Base-by-base conservation (phyloP, 2,329 filamentous ascomycete species). In the Botrytis byssoidea region DNA sequence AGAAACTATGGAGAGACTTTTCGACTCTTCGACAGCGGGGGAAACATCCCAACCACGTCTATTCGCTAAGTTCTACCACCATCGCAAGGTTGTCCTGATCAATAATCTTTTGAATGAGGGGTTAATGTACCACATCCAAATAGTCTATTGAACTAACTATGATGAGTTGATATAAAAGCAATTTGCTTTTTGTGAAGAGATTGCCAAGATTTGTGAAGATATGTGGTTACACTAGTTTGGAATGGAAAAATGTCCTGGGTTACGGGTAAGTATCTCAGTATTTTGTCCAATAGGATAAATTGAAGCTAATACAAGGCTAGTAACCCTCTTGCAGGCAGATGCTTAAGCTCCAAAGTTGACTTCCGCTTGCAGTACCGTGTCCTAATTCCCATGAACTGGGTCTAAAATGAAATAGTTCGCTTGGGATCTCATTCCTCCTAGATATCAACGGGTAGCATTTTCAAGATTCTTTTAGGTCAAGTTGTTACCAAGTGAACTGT, bases 1-100 rank as follows among this genome's bases (percentile, higher is more conserved):
- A 61, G 48, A 55, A 46, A 35, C 14, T n/a, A 44, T 35, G 37
- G 65, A 67, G 35, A 40, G 65, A 37, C 65, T 25, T 40, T n/a
- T 25, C 37, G 35, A 55, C n/a, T 18, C 51, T 51, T 55, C 35
- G 67, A 70, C 67, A 70, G 68, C 68, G 68, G 68, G 68, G 68
- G 40, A 63, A 29, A 22, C 18, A n/a, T 70, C 44, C 16, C 40
- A 63, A 55, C 40, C 29, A 61, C 55, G 46, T 29, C 68, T 61
- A 70, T 63, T 70, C 42, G 68, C 29, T 20, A 70, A 70, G 68
- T 70, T 70, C 16, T 32, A 63, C 46, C 32, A 25, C 57, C 44
- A 32, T 42, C 68, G n/a, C 37, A 70, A 61, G 68, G 40, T 61
- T 60, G 22, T 60, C 51, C 55, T 61, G 68, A 60, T 60, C 20